phyloP scores from a whole-genome alignment of 1,284 basidiomycete species.

The Puccinia triticina region DNA sequence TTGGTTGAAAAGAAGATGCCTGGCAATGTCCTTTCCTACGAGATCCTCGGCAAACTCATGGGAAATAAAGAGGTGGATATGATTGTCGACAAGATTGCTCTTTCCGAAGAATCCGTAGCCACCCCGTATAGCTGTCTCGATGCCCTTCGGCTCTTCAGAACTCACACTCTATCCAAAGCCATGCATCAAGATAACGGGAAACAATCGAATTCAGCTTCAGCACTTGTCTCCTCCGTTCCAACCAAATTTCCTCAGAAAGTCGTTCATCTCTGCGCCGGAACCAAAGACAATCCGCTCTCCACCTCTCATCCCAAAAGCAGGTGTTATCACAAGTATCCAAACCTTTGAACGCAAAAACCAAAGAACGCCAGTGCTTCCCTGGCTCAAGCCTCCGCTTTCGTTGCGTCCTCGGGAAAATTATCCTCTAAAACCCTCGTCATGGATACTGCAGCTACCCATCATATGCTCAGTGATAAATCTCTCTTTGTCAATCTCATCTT shows the following conservation, averaged over 20 bases:
- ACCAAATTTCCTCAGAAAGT: not conserved
- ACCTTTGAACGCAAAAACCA: not conserved
- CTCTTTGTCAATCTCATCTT: not conserved
- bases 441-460: slow-evolving; percentile 4
- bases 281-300: not conserved
- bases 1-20: not conserved
- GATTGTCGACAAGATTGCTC: not conserved
- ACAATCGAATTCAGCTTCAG: not conserved
- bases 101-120: not conserved
- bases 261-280: not conserved
- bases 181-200: too few relatives aligned
- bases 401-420: not conserved
- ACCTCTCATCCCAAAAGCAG: not conserved
- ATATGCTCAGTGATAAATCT: not conserved
- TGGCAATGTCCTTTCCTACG: not conserved
- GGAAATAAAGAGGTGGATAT: not conserved
- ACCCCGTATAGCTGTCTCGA: not conserved
- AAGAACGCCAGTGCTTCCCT: not conserved
- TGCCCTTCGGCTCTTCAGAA: not conserved
- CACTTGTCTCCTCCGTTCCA: not conserved
- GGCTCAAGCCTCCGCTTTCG: not conserved
- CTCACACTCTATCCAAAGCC: too few relatives aligned
- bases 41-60: slow-evolving; percentile 1
- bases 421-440: not conserved
- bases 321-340: not conserved